Evolutionary conservation across 192 early-diverging fungal genomes (phyloP), one percentile per base, ranked within the genome.

Genomic region (Podila clonocystis): DNA sequence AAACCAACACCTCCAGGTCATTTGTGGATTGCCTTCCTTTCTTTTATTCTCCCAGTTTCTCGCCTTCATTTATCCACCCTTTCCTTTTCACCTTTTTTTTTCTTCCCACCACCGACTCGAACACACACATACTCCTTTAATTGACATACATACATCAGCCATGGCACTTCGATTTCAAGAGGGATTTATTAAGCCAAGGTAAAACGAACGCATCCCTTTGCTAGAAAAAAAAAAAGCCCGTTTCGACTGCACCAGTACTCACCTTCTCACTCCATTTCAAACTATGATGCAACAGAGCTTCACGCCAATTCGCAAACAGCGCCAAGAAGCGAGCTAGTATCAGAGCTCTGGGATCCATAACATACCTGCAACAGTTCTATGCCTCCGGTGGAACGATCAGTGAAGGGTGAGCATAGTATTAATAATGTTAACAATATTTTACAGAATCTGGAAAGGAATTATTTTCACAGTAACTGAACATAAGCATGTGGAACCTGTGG

Each of bases 331-430:
- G 87, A 72, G 84, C 86, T 3, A 86, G 83, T 9, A 84, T 90
- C n/a, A 57, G 83, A 31, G 87, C 89, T 15, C 48, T 90, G 12
- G 87, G 89, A 45, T 85, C 84, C 55, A 90, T 90, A 48, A 86
- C 84, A 26, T 85, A 85, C 15, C 74, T 90, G 34, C 89, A 90
- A 75, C 82, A 85, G 29, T 88, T 86, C 75, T 87, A 88, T 70
- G 87, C 86, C 33, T 87, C 85, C 36, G 84, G 83, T 50, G 87
- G 86, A 17, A 58, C 79, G n/a, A 70, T 85, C 26, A 50, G 79
- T 30, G 84, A 88, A 73, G 85, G 85, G 87, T 86, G 74, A 86
- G 76, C 49, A 45, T 45, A 45, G 41, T 9, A 36, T 36, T 8
- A 36, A 34, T 34, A 34, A 36, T 36, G 9, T 36, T 29, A 9